Conservation (phyloP, 2,329 filamentous ascomycete species). For the Fusarium begoniae region DNA sequence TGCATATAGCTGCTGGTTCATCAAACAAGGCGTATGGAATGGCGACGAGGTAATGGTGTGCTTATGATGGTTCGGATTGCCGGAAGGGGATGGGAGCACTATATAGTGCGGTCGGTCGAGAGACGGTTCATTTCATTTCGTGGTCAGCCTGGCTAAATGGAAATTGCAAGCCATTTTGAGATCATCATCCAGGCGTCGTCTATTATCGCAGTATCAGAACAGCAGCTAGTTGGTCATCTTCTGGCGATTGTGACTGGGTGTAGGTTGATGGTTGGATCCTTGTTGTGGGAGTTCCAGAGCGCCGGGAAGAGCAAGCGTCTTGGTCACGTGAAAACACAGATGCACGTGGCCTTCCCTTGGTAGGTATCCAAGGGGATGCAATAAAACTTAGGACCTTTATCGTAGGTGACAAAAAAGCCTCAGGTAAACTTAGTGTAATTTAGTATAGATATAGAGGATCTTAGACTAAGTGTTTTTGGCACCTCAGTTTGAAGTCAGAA, state of each 20-base stretch:
- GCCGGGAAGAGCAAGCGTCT: slow-evolving; percentile 18
- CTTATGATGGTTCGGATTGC: slow-evolving; percentile 30
- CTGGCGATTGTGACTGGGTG: slow-evolving; percentile 32
- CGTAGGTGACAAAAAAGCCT: no score
- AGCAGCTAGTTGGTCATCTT: slow-evolving; percentile 21
- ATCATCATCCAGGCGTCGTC: neutral
- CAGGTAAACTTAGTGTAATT: no score
- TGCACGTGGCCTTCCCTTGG: slow-evolving; percentile 4
- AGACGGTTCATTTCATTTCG: slow-evolving; percentile 9
- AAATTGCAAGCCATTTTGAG: neutral
- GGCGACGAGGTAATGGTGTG: slow-evolving; percentile 6
- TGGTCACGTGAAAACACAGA: slow-evolving; percentile 27
- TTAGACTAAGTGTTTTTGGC: no score
- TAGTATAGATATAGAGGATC: no score
- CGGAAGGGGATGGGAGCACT: slow-evolving; percentile 21
- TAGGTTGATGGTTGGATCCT: slow-evolving; percentile 33
- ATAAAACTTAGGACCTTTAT: no score
- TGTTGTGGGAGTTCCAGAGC: slow-evolving; percentile 35
- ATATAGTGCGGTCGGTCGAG: neutral
- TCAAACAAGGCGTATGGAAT: neutral
- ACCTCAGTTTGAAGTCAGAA: no score
- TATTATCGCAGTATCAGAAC: slow-evolving; percentile 7
- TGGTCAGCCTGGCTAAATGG: neutral
- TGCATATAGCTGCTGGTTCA: neutral
- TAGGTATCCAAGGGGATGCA: no score